These are phyloP conservation scores for Suillus placidus DNA, from an alignment of 768 basidiomycete genomes.

Conservation along the genomic window DNA sequence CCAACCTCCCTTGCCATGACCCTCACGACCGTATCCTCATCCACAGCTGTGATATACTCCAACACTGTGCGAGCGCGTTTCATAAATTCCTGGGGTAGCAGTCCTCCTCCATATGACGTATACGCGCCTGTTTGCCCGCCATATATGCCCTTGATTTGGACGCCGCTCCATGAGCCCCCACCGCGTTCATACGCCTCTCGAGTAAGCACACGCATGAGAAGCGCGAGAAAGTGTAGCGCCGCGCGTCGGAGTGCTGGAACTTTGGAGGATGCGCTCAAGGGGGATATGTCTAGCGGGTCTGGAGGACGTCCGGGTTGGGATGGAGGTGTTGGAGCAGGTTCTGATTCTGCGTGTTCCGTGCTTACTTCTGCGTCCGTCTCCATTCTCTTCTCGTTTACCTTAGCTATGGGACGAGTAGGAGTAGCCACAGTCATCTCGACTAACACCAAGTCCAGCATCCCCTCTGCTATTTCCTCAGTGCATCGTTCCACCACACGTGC, in stretches of 20 bases:
- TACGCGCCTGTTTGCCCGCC: slow-evolving; percentile 10
- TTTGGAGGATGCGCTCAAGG: slow-evolving; percentile 47
- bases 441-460: slow-evolving; percentile 79
- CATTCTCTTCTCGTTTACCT: slow-evolving; percentile 8
- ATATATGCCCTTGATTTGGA: not conserved
- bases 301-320: not conserved
- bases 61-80: slow-evolving; percentile 61
- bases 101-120: slow-evolving; percentile 4
- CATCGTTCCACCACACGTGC: slow-evolving; percentile 66
- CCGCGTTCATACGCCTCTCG: slow-evolving; percentile 48
- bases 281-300: slow-evolving; percentile 5
- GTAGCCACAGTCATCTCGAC: slow-evolving; percentile 47
- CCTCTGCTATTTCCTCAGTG: slow-evolving; percentile 57
- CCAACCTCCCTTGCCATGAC: slow-evolving; percentile 76
- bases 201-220: slow-evolving; percentile 65
- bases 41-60: slow-evolving; percentile 68
- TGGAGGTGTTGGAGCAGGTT: slow-evolving; percentile 49
- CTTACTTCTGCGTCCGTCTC: slow-evolving; percentile 14
- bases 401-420: slow-evolving; percentile 23
- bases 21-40: slow-evolving; percentile 70
- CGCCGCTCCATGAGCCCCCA: slow-evolving; percentile 18
- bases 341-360: slow-evolving; percentile 48
- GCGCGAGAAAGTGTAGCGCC: slow-evolving; percentile 78
- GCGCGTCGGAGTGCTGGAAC: slow-evolving; percentile 83
- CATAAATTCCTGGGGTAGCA: slow-evolving; percentile 37